Base-by-base conservation (phyloP, 2,329 filamentous ascomycete species). In the Claviceps africana region DNA sequence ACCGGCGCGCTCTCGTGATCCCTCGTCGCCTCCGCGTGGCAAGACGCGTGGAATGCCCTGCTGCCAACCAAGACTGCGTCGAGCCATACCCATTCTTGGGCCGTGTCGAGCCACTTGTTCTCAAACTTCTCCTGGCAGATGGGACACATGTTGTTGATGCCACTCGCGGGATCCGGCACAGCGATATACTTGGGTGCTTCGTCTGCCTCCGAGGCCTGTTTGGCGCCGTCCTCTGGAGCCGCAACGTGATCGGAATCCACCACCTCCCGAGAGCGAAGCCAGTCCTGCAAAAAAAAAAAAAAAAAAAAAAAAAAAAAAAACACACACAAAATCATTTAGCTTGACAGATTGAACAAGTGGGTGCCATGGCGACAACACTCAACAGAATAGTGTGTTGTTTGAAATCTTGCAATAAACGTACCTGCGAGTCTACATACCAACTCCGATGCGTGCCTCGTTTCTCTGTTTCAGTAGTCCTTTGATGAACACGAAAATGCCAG, bases 121-220 rank as follows among this genome's bases (percentile, higher is more conserved):
- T 94, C 86, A 61, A 98, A 97, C 58, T 86, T 85, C 65, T 98
- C 93, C 66, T 95, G 90, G 66, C 93, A 97, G 59, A 98, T 95
- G 2, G 89, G 88, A 62, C 93, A 98, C 1, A 86, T 78, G 17
- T 81, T 85, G 63, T 88, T 90, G 54, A 84, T 79, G 28, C 86
- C 75, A 28, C 80, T 77, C 19, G 82, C 78, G 57, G 91, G 85
- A 49, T 90, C 86, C 0, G 91, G 93, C 1, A 93, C 90, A 2
- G 83, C 81, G 13, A 98, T 85, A 64, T 86, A 95, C 59, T 83
- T 78, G 53, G 82, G 75, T 53, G 57, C 65, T 53, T 64, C 64
- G 1, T 62, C 70, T 50, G 61, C 73, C 59, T 67, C 71, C 54
- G 65, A 55, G 8, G 65, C 61, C 58, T 58, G 65, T 50, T 62